Conservation (phyloP, 2,329 filamentous ascomycete species). For the Uncinocarpus reesii region DNA sequence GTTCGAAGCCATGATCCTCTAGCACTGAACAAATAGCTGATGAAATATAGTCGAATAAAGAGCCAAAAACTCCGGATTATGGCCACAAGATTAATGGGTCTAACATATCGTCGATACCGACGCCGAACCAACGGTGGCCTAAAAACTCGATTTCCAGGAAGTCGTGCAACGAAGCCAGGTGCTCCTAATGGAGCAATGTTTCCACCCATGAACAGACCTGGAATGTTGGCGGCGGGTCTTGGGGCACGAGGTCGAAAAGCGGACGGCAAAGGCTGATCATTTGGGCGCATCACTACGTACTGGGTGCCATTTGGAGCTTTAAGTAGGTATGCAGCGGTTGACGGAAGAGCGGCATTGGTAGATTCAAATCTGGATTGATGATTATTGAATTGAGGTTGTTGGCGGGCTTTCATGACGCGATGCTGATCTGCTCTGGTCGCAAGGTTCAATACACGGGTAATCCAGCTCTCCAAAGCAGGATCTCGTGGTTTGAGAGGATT, state of each 20-base stretch:
- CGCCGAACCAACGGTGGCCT: slow-evolving; percentile 8
- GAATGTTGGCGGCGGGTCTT: neutral
- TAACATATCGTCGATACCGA: slow-evolving; percentile 5
- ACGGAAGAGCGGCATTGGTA: neutral
- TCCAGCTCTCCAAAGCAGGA: slow-evolving; percentile 22
- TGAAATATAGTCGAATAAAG: slow-evolving; percentile 47
- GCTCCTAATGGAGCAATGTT: neutral
- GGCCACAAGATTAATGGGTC: slow-evolving; percentile 7
- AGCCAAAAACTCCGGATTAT: slow-evolving; percentile 44
- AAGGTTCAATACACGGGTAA: slow-evolving; percentile 25
- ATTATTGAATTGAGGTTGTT: neutral
- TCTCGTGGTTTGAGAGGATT: slow-evolving; percentile 21
- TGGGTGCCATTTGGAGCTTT: slow-evolving; percentile 10
- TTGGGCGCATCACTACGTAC: slow-evolving; percentile 5
- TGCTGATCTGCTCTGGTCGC: slow-evolving; percentile 27
- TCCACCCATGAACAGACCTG: neutral
- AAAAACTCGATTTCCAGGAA: slow-evolving; percentile 7
- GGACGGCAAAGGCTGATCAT: neutral
- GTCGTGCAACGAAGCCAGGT: neutral
- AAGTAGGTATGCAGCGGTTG: slow-evolving; percentile 18
- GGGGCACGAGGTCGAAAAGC: neutral
- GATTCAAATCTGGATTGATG: neutral
- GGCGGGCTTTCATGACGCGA: slow-evolving; percentile 20
- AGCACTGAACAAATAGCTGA: slow-evolving; percentile 49
- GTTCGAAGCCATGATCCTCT: slow-evolving; percentile 38